Evolutionary conservation across 768 basidiomycete genomes (phyloP).

Genomic region (Hemileccinum impolitum): DNA sequence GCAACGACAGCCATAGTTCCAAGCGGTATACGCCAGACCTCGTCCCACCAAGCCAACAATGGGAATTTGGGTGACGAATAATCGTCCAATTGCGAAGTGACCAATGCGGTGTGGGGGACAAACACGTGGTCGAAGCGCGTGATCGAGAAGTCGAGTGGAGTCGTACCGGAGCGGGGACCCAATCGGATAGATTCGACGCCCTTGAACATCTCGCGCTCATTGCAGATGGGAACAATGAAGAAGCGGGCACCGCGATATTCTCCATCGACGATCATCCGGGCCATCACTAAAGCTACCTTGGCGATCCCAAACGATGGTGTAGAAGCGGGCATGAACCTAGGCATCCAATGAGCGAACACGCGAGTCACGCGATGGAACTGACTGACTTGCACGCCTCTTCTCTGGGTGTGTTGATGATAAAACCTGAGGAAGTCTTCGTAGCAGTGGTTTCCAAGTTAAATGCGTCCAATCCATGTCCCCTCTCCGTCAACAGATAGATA

Average conservation of each 20-base stretch:
- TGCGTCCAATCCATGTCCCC: constrained; percentile 58
- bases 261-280: constrained; percentile 49
- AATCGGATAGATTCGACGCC: constrained; percentile 50
- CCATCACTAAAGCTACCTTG: constrained; percentile 56
- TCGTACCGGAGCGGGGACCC: constrained; percentile 49
- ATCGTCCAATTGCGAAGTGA: constrained; percentile 43
- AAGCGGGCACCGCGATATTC: constrained; percentile 50
- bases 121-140: constrained; percentile 53
- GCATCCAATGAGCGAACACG: too few relatives aligned
- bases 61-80: constrained; percentile 32
- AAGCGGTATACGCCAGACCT: constrained; percentile 51
- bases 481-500: constrained; percentile 51
- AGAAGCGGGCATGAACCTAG: constrained; percentile 61
- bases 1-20: constrained; percentile 51
- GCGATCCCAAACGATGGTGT: constrained; percentile 49
- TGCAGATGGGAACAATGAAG: constrained; percentile 54
- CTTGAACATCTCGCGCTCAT: constrained; percentile 49
- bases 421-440: constrained; percentile 46
- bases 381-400: constrained; percentile 58
- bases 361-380: too few relatives aligned
- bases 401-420: constrained; percentile 51
- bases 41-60: constrained; percentile 33
- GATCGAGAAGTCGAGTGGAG: constrained; percentile 54
- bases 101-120: constrained; percentile 47
- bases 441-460: constrained; percentile 63